Percentiles rank a stretch among this genome's conserved stretches.
Conservation (phyloP, 257 asterid species). For the Misopates orontium region DNA sequence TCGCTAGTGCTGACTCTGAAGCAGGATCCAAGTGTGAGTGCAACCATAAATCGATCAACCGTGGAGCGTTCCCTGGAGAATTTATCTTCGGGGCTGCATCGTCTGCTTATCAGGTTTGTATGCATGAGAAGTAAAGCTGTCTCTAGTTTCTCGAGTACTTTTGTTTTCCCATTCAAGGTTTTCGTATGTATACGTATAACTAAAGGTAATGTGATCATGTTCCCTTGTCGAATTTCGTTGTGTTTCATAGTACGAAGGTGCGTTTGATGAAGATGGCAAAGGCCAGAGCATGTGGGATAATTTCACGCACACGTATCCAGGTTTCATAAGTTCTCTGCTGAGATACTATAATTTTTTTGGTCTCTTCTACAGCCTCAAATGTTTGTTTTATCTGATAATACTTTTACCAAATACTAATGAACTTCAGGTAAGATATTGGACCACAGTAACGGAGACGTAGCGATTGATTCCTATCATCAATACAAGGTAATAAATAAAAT, state of each 20-base stretch:
- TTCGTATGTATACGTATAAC: no score
- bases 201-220: no score
- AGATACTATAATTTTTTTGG: not conserved
- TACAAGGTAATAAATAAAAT: conserved; percentile 36
- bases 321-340: conserved; percentile 24
- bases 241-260: conserved; percentile 40
- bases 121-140: no score
- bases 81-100: conserved; percentile 53
- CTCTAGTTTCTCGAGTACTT: no score
- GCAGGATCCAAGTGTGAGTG: conserved; percentile 35
- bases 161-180: no score
- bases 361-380: not conserved
- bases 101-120: conserved; percentile 44
- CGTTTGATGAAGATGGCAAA: conserved; percentile 35
- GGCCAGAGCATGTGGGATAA: conserved; percentile 50
- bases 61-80: conserved; percentile 28
- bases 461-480: conserved; percentile 47
- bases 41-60: conserved; percentile 5
- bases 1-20: not conserved
- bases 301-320: conserved; percentile 50
- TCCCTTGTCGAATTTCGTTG: no score
- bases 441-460: conserved; percentile 45
- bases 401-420: not conserved
- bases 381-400: not conserved
- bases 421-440: conserved; percentile 47